Evolutionary conservation across 805 yeast species (phyloP), one percentile per base, ranked within the genome.

Genomic region (Barnettozyma siamensis): DNA sequence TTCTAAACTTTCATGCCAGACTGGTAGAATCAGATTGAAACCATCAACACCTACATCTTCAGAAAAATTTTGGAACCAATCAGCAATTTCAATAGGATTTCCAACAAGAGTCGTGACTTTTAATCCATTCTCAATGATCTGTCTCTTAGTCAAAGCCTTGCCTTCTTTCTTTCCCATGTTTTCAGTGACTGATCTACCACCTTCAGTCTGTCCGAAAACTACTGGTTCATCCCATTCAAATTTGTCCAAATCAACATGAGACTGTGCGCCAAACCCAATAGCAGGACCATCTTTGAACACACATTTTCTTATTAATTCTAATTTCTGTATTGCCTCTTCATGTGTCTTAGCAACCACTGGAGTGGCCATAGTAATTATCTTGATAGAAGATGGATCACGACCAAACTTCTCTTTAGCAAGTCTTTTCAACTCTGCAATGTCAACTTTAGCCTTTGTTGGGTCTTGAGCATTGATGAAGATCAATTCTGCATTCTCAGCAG

Each of bases 211-310:
- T 2, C 55, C 57, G 38, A 59, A 50, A 13, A 55, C 52, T 15
- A 70, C 51, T 24, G 67, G 70, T 13, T 48, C 49, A 36, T 48
- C 44, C 47, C 46, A 43, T 10, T 45, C 47, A 33, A 30, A 48
- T 38, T 67, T 66, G 21, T 59, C 65, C 35, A 60, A 51, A 40
- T 70, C 73, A 39, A 66, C 57, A 11, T 72, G 73, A 2, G 70
- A 66, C 67, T 72, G 68, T 2, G 73, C 73, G 23, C 72, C 63
- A 46, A 70, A 69, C 28, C 67, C 53, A 4, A 69, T 70, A 31
- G 65, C 69, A 1, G 71, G 70, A 5, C 68, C 73, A 37, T 67
- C 72, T n/a, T 57, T 42, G 42, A 64, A 67, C 3, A 63, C 62
- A 42, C 63, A 12, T 59, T 65, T 35, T 56, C 54, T 46, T 51